Percentiles rank a stretch among this genome's conserved stretches.
phyloP scores from a whole-genome alignment of 176 grass and related monocot species.

The Hsuehochloa calcarea region DNA sequence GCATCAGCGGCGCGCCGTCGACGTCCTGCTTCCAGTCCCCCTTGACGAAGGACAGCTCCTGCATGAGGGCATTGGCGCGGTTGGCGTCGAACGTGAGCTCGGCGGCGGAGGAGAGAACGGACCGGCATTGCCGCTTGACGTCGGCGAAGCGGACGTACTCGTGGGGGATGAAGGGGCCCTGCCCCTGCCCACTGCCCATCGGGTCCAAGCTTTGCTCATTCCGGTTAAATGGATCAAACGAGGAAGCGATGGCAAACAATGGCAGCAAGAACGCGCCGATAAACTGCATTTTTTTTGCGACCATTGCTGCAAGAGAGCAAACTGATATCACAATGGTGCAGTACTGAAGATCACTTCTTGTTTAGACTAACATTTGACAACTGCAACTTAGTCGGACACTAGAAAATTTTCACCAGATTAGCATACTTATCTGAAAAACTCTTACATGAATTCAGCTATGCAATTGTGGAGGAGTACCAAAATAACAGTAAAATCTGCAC shows the following conservation, averaged over 20 bases:
- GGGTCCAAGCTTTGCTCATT: neutral
- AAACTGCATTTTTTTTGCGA: neutral
- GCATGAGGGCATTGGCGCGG: constrained; percentile 49
- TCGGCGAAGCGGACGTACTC: constrained; percentile 64
- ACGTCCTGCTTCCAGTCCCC: constrained; percentile 66
- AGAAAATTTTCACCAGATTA: neutral
- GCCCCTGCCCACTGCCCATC: neutral
- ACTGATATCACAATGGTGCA: neutral
- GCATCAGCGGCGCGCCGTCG: constrained; percentile 45
- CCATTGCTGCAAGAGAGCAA: constrained; percentile 16
- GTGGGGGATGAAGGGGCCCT: constrained; percentile 46
- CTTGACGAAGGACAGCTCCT: constrained; percentile 60
- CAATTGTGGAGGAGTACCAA: too few relatives aligned
- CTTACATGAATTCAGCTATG: neutral
- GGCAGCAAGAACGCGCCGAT: constrained; percentile 29
- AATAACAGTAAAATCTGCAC: too few relatives aligned
- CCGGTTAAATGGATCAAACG: constrained; percentile 31
- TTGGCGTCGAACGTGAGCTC: constrained; percentile 57
- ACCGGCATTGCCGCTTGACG: constrained; percentile 48
- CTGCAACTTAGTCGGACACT: neutral
- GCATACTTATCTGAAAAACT: neutral
- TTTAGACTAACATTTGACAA: neutral
- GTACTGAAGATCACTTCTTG: neutral
- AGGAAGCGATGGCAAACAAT: neutral
- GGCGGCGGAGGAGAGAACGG: constrained; percentile 48